Base-by-base conservation (phyloP, 2,329 filamentous ascomycete genomes). In the Hymenoscyphus scutula region DNA sequence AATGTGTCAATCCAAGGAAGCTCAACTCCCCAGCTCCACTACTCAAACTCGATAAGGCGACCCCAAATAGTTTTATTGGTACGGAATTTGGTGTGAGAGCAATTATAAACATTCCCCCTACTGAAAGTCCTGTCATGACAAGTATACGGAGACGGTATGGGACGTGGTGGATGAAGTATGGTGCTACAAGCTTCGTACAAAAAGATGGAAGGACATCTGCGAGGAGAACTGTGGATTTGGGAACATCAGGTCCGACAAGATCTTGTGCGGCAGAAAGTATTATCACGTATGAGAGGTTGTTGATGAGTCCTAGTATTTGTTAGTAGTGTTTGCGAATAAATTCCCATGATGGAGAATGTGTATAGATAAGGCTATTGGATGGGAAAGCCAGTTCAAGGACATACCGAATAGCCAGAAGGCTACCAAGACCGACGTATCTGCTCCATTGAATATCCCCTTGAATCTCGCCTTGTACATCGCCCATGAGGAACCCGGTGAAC, bases 221-320 rank as follows among this genome's bases (percentile, higher is more conserved):
- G 65, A 98, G 90, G 60, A 98, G 88, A 61, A 99, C 94, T 62
- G 96, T 84, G 70, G 91, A 92, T 76, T 98, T 98, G 57, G 95
- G 95, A 1, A 97, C 82, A 67, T 81, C 76, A 34, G 91, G 89
- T 38, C 94, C 94, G 70, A 98, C 95, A 65, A 99, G 90, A 73
- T 99, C 95, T 71, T 97, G 90, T 3, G 95, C 95, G 38, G 95
- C 91, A 32, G 92, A 96, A 72, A 99, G 89, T 74, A 98, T 95
- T 75, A 98, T 91, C 61, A 98, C 94, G 77, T 97, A 98, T 78
- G 97, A 89, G 69, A 98, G 91, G 79, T 98, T 98, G 78, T 99
- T 98, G 75, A 98, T 95, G 19, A 95, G 80, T 59, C 91, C 91
- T 94, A 53, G 19, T 34, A 17, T 19, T 19, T 58, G 32, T 56